phyloP scores from a whole-genome alignment of 176 grass and related monocot species.

The Musa beccarii region DNA sequence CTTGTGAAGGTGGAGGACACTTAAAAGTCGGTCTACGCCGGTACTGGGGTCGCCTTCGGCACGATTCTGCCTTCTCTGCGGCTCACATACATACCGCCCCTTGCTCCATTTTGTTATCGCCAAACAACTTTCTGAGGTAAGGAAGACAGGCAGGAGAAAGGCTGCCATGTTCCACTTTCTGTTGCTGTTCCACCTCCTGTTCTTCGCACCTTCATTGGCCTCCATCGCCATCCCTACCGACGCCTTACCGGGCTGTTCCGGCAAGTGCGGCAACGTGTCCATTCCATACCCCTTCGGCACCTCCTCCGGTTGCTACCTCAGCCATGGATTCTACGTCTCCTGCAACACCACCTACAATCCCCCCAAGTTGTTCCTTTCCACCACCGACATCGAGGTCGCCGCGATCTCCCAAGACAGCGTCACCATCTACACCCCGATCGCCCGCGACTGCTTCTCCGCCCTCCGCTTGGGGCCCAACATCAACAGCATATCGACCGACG shows the following conservation, averaged over 20 bases:
- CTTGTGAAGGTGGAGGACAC: too few species aligned
- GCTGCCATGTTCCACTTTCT: too few species aligned
- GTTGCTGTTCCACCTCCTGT: too few species aligned
- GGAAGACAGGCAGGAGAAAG: too few species aligned
- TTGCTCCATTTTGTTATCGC: too few species aligned
- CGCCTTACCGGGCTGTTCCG: slow-evolving; percentile 8
- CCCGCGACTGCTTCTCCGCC: slow-evolving; percentile 1
- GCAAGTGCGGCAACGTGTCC: slow-evolving; percentile 27
- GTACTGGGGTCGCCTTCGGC: too few species aligned
- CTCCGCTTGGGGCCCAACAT: background rate
- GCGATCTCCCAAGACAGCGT: slow-evolving; percentile 6
- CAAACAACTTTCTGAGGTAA: too few species aligned
- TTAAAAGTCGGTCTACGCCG: too few species aligned
- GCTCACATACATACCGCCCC: too few species aligned
- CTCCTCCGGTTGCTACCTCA: slow-evolving; percentile 10
- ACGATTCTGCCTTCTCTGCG: too few species aligned
- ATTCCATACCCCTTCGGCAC: slow-evolving; percentile 46
- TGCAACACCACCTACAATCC: slow-evolving; percentile 11
- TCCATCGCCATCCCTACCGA: too few species aligned
- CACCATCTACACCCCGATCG: background rate
- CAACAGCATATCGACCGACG: background rate
- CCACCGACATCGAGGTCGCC: slow-evolving; percentile 3
- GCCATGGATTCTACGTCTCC: slow-evolving; percentile 16
- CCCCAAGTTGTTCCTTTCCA: background rate
- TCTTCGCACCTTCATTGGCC: too few species aligned